Evolutionary conservation across 345 rosid species (phyloP).

Genomic region (Arabis hirsuta): DNA sequence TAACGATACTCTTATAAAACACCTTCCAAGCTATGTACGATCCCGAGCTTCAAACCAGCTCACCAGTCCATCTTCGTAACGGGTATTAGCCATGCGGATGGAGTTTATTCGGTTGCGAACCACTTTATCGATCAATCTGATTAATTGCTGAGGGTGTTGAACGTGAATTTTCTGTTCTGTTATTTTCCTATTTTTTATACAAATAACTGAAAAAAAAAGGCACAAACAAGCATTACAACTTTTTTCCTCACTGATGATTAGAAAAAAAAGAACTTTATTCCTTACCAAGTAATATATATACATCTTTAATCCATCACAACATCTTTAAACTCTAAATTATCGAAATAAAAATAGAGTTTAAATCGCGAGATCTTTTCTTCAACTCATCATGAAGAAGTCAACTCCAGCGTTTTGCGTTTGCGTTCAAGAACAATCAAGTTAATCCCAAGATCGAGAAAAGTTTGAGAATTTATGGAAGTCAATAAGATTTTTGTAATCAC

Average conservation of each 20-base stretch:
- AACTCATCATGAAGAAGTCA: constrained; percentile 33
- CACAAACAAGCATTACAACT: not conserved
- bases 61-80: too few species aligned
- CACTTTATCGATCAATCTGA: too few species aligned
- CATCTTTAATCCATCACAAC: constrained; percentile 16
- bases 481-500: not conserved
- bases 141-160: too few species aligned
- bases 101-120: too few species aligned
- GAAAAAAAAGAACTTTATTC: constrained; percentile 4
- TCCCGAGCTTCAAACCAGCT: too few species aligned
- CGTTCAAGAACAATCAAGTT: constrained; percentile 9
- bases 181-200: not conserved
- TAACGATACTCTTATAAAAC: too few species aligned
- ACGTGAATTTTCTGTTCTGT: not conserved
- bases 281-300: constrained; percentile 26
- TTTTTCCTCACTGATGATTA: constrained; percentile 17
- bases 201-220: constrained; percentile 12
- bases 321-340: not conserved
- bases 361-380: constrained; percentile 17
- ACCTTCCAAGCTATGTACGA: too few species aligned
- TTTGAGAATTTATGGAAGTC: not conserved
- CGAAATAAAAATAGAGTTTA: not conserved
- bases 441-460: constrained; percentile 9
- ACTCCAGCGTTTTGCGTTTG: constrained; percentile 27
- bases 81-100: too few species aligned